A percentile compares a stretch with the other conserved stretches of the same genome.
Evolutionary conservation across 2,329 filamentous ascomycete species (phyloP).

Genomic region (Botrytis medusae): DNA sequence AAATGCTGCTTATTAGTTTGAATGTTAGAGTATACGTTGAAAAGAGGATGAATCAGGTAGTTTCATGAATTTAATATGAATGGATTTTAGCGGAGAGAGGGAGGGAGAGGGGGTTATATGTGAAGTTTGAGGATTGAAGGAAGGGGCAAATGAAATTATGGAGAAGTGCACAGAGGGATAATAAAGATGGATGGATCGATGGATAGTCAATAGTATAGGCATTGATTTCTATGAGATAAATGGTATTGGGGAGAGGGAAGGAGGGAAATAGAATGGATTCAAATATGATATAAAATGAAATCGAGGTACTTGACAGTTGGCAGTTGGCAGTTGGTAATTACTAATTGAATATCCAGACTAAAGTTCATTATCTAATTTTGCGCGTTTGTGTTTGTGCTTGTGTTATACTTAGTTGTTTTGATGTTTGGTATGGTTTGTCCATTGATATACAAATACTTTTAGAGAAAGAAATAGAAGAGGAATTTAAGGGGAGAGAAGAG

Average conservation of each 20-base stretch:
- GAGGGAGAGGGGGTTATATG: background rate
- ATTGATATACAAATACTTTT: background rate
- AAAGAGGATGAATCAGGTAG: background rate
- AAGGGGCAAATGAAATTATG: background rate
- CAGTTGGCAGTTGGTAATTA: background rate
- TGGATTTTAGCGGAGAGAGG: background rate
- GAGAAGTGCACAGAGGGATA: background rate
- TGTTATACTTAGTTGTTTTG: background rate
- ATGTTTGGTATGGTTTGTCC: background rate
- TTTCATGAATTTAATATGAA: background rate
- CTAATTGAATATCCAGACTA: background rate
- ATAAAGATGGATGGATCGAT: background rate
- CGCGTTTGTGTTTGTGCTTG: background rate
- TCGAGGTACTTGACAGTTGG: background rate
- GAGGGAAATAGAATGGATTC: background rate
- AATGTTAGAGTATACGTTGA: background rate
- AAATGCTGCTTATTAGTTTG: conserved; percentile 39
- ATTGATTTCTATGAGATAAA: background rate
- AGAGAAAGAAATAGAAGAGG: too few species aligned
- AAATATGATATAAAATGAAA: background rate
- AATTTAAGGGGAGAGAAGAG: too few species aligned
- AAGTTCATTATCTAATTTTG: background rate
- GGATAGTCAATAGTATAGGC: background rate
- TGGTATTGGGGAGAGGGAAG: too few species aligned
- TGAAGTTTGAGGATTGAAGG: background rate